phyloP scores from a whole-genome alignment of 108 stramenopile species.

The Nitzschia sp. region DNA sequence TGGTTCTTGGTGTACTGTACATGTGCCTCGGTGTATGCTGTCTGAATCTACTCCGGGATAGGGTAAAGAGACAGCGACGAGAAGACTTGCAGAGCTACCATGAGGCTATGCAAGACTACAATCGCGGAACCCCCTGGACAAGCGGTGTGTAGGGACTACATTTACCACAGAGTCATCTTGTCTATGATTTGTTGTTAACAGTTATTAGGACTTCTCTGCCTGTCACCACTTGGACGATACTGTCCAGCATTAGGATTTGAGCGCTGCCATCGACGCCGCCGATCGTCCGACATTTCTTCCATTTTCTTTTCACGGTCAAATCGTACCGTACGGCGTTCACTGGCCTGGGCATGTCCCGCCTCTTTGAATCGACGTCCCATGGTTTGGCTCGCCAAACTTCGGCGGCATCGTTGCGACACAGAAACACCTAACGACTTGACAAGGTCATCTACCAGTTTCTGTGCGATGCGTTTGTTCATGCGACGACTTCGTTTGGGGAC shows the following conservation, averaged over 20 bases:
- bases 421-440: conserved; percentile 55
- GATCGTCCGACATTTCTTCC: conserved; percentile 82
- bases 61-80: conserved; percentile 43
- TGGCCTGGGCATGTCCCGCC: conserved; percentile 44
- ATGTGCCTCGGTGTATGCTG: conserved; percentile 68
- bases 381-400: conserved; percentile 49
- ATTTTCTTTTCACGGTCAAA: conserved; percentile 60
- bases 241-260: conserved; percentile 76
- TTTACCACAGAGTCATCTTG: too few relatives aligned
- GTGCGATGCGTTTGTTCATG: conserved; percentile 16
- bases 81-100: conserved; percentile 52
- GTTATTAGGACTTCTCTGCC: conserved; percentile 52
- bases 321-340: conserved; percentile 54
- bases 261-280: conserved; percentile 75
- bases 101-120: conserved; percentile 43
- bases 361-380: conserved; percentile 56
- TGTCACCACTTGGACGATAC: conserved; percentile 71
- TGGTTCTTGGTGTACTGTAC: conserved; percentile 56
- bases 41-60: conserved; percentile 61
- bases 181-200: conserved; percentile 19
- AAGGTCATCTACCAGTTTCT: conserved; percentile 29
- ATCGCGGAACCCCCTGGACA: neutral
- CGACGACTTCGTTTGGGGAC: conserved; percentile 55
- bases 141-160: neutral
- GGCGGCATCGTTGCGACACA: conserved; percentile 42